Conservation (phyloP, 2,329 filamentous ascomycete species). For the Aspergillus transmontanensis region DNA sequence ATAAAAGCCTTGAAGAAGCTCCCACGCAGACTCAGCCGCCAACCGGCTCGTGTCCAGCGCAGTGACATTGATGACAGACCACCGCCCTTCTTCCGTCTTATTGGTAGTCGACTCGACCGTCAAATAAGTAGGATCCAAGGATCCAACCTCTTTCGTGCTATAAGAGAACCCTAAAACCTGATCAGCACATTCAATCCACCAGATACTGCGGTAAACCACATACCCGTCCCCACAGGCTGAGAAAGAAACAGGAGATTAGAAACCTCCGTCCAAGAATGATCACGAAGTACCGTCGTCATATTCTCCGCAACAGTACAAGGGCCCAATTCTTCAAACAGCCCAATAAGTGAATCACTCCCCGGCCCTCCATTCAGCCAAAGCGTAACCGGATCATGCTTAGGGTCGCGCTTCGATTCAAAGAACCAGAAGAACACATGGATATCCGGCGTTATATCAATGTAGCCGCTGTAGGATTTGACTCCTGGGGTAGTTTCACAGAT, state of each 20-base stretch:
- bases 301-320: conserved; percentile 48
- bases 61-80: conserved; percentile 54
- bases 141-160: conserved; percentile 39
- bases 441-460: conserved; percentile 55
- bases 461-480: conserved; percentile 61
- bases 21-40: conserved; percentile 59
- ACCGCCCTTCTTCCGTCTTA: conserved; percentile 50
- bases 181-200: background rate
- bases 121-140: conserved; percentile 47
- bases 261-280: conserved; percentile 61
- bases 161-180: conserved; percentile 37
- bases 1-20: conserved; percentile 59
- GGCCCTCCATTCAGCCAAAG: conserved; percentile 48
- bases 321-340: conserved; percentile 46
- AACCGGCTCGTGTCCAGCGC: conserved; percentile 58
- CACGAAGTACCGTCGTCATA: conserved; percentile 52
- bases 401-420: conserved; percentile 58
- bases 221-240: conserved; percentile 61
- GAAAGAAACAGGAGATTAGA: conserved; percentile 65
- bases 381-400: conserved; percentile 45
- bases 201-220: background rate
- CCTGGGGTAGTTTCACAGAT: conserved; percentile 59
- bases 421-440: conserved; percentile 60
- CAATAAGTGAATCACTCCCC: conserved; percentile 46
- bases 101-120: conserved; percentile 48